Evolutionary conservation across 768 basidiomycete genomes (phyloP).

Genomic region (Amanita thiersii): DNA sequence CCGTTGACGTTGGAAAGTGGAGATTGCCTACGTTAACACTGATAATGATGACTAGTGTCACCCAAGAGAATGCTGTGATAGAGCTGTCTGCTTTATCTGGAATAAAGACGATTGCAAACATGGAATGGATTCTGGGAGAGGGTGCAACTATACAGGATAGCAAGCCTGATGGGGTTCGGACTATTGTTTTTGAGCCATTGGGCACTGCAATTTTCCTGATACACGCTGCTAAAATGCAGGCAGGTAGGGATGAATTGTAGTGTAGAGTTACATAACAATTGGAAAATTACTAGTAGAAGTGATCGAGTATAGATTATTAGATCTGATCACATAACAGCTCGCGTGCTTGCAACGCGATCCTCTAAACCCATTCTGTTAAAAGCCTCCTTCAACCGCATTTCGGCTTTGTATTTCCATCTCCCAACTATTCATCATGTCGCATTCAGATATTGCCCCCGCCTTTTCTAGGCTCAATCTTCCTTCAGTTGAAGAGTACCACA

Average conservation of each 20-base stretch:
- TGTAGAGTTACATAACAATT: too few species aligned
- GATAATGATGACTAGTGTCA: not conserved
- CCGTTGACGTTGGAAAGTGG: not conserved
- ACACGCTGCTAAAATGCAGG: too few species aligned
- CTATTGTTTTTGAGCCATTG: not conserved
- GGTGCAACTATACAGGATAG: too few species aligned
- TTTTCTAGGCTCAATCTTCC: conserved; percentile 54
- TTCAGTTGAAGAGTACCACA: conserved; percentile 73
- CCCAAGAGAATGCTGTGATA: not conserved
- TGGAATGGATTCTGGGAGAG: not conserved
- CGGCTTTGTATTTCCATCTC: conserved; percentile 6
- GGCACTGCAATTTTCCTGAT: not conserved
- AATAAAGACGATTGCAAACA: not conserved
- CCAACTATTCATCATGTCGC: conserved; percentile 30
- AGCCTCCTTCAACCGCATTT: not conserved
- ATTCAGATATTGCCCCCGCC: conserved; percentile 27
- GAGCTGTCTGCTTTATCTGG: not conserved
- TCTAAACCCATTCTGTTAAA: too few species aligned
- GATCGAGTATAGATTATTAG: too few species aligned
- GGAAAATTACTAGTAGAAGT: too few species aligned
- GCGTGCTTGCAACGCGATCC: too few species aligned
- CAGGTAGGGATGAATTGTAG: too few species aligned
- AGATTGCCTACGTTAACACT: not conserved
- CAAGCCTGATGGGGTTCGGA: not conserved
- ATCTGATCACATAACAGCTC: too few species aligned